phyloP scores from a whole-genome alignment of 2,329 filamentous ascomycete genomes.

The Colletotrichum chlorophyti region DNA sequence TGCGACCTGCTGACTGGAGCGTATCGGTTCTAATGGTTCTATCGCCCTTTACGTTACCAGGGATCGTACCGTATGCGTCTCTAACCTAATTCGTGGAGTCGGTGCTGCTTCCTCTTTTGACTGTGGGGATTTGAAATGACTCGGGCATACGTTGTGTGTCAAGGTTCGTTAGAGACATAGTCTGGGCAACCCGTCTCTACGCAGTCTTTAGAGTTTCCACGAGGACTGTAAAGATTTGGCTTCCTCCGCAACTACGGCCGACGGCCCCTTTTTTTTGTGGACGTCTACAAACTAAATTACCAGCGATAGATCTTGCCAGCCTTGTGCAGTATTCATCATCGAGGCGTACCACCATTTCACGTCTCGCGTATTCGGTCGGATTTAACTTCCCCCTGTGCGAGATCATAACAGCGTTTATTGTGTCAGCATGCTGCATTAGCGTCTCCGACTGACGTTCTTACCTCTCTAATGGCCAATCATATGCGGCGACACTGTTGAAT shows the following conservation, averaged over 20 bases:
- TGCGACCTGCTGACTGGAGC: conserved; percentile 19
- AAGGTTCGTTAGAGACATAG: background rate
- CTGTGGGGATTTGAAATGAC: background rate
- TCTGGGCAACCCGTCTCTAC: too few relatives aligned
- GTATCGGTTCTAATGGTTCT: too few relatives aligned
- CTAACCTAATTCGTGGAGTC: conserved; percentile 4
- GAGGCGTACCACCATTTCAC: conserved; percentile 10
- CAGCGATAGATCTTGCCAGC: background rate
- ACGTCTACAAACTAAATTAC: too few relatives aligned
- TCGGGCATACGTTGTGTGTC: background rate
- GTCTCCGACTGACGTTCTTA: background rate
- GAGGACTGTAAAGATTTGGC: too few relatives aligned
- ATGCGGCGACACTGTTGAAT: too few relatives aligned
- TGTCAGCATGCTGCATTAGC: conserved; percentile 27
- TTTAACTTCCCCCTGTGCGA: background rate
- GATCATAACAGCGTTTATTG: background rate
- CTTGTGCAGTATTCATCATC: background rate
- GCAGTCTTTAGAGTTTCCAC: too few relatives aligned
- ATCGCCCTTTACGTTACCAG: background rate
- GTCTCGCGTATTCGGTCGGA: background rate
- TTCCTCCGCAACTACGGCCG: too few relatives aligned
- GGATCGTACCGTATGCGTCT: background rate
- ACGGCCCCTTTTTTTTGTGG: too few relatives aligned
- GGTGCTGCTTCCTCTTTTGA: background rate
- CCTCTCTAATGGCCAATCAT: background rate